Base-by-base conservation (phyloP, 768 basidiomycete genomes). In the Hydnum rufescens region DNA sequence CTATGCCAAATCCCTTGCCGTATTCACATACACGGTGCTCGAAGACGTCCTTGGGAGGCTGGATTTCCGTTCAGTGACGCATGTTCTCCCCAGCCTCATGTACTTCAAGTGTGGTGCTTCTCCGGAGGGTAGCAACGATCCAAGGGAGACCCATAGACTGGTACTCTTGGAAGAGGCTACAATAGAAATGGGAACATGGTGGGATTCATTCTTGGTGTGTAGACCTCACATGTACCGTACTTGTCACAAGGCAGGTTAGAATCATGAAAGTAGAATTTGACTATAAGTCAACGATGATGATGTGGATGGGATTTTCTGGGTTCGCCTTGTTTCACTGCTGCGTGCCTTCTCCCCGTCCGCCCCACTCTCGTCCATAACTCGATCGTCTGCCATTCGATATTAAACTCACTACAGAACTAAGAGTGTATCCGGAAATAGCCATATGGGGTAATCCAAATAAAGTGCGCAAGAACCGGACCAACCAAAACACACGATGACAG, bases 141-240 rank as follows among this genome's bases (percentile, higher is more conserved):
- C 84, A 88, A 19, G 75, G 74, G 18, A 72, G 54, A 4, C 87
- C 87, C 29, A 65, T 62, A 2, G 71, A 49, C 42, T 67, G 64
- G 61, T 74, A 83, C 28, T 55, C 18, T 92, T 92, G 77, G 96
- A 97, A 4, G 87, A 90, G 3, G 82, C 73, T 53, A 97, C 76
- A 2, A 81, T 86, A 51, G 78, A 68, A 62, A 97, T 73, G 1
- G 90, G 79, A 3, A 96, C 76, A 89, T 89, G 96, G 60, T 95
- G 87, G 39, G 85, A 80, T 1, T 74, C 69, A 57, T 79, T 80
- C 51, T 65, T 64, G 25, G 78, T 76, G 64, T 93, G 78, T 46
- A 92, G 67, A 2, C 82, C 78, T 88, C 89, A 96, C 84, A 95
- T 88, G 71, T 90, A 95, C 67, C n/a, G n/a, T n/a, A n/a, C n/a